Evolutionary conservation across 2,329 filamentous ascomycete genomes (phyloP), one percentile per base, ranked within the genome.

Genomic region (Westerdykella aurantiaca): DNA sequence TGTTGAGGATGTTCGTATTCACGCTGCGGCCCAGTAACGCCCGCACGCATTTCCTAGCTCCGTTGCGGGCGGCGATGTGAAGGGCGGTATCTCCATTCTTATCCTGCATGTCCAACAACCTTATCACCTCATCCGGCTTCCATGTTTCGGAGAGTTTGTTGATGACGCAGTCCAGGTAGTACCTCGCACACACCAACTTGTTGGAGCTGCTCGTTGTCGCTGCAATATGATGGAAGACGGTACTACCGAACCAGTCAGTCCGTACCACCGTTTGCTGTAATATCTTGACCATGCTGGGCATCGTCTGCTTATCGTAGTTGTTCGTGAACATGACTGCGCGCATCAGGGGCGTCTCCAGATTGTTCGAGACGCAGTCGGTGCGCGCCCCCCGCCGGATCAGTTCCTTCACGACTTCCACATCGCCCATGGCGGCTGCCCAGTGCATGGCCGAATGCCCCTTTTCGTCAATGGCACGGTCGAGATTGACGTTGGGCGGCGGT

Each of bases 351-450:
- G 93, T 97, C 69, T 97, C 91, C 31, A 74, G 70, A 42, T 69
- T 72, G 48, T 72, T 77, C 1, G 81, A 82, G 48, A 84, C 77
- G 2, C 83, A 81, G 23, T 81, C 80, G 13, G 88, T 75, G 48
- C 81, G 81, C 10, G 91, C 89, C 34, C 86, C 84, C 48, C 90
- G 88, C 34, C 82, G 78, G 56, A 93, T 85, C 14, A 98, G 75
- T 65, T 95, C 86, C 65, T 85, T 88, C 49, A 96, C 88, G 13
- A 97, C 87, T 39, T 91, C 86, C 23, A 96, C 75, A 55, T 97
- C 93, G 46, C 93, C 93, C 91, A 98, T 98, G 18, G 93, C 88
- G 42, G 88, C 89, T 14, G 90, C 93, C 93, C 93, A 98, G 64
- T 98, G 93, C 53, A 98, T 78, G 5, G 91, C 90, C 2, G 89